Conservation (phyloP, 2,329 filamentous ascomycete genomes). For the Monosporascus sp. region DNA sequence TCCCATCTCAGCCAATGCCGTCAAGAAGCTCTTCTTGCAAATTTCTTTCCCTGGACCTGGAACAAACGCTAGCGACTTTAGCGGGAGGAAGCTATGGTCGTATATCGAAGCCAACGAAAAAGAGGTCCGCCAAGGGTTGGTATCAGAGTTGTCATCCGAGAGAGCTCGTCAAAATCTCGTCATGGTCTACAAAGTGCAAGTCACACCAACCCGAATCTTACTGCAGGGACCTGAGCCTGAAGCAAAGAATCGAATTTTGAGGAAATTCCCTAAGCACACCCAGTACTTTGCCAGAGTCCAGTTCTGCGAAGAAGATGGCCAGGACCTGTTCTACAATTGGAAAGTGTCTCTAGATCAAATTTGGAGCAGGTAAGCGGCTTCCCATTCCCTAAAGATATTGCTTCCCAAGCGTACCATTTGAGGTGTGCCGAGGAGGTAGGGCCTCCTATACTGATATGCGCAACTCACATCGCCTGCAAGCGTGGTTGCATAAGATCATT, state of each 20-base stretch:
- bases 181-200: constrained; percentile 48
- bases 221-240: constrained; percentile 60
- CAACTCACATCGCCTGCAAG: no score
- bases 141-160: constrained; percentile 19
- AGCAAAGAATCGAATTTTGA: constrained; percentile 64
- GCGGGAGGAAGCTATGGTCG: constrained; percentile 19
- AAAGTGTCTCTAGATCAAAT: constrained; percentile 44
- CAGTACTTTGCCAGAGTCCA: constrained; percentile 66
- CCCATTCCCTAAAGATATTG: background rate
- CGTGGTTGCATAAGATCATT: no score
- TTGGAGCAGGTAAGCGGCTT: constrained; percentile 28
- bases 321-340: constrained; percentile 54
- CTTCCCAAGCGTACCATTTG: no score
- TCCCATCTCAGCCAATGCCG: constrained; percentile 46
- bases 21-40: constrained; percentile 46
- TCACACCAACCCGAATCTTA: constrained; percentile 55
- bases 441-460: no score
- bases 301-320: constrained; percentile 70
- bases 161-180: constrained; percentile 36
- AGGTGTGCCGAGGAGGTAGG: no score
- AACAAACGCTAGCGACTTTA: constrained; percentile 37
- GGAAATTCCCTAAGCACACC: constrained; percentile 55
- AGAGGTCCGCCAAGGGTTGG: constrained; percentile 24
- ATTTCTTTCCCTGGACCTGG: constrained; percentile 53
- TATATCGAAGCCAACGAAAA: constrained; percentile 39